Base-by-base conservation (phyloP, 495 filamentous ascomycete species). In the Pseudomonodictys pantanalensis region DNA sequence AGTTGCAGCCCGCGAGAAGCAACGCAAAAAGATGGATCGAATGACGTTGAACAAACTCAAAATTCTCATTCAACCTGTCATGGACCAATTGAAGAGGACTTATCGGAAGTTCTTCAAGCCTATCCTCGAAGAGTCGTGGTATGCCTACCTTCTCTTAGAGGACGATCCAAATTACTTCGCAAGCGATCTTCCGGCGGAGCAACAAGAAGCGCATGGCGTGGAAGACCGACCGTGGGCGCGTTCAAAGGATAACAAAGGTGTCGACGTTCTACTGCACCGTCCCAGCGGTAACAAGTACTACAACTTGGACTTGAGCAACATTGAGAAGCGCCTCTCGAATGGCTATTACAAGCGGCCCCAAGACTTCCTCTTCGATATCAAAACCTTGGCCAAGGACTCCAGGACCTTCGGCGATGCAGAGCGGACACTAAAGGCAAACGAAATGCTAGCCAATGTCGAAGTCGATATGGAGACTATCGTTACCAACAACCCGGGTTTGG, bases 271-370 rank as follows among this genome's bases (percentile, higher is more conserved):
- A 22, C 75, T 79, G 17, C 85, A 95, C 57, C 79, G 78, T 15
- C 79, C 79, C 2, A 87, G 85, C 1, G 83, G 81, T 42, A 95
- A 92, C 67, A 91, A 91, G 71, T 97, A 82, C 68, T 97, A 97
- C 76, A 98, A 98, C 64, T 75, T 97, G 49, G 91, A 97, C 63
- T 86, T 89, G n/a, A 86, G 84, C 3, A 93, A 88, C 6, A 96
- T 98, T 53, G 93, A 98, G 76, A 90, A 93, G 67, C 86, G 93
- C 29, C 78, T 97, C 23, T 90, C 90, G 4, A 96, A 97, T 73
- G 93, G 95, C 18, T 97, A 87, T 71, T 98, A 98, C 73, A 90
- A 89, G 68, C 80, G 90, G 15, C 86, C 91, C 0, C 84, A 82
- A 56, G 91, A 97, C 66, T 98, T 96, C 66, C 73, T 93, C 51